phyloP scores from a whole-genome alignment of 2,329 filamentous ascomycete genomes.

The Leptosphaerulina australis region DNA sequence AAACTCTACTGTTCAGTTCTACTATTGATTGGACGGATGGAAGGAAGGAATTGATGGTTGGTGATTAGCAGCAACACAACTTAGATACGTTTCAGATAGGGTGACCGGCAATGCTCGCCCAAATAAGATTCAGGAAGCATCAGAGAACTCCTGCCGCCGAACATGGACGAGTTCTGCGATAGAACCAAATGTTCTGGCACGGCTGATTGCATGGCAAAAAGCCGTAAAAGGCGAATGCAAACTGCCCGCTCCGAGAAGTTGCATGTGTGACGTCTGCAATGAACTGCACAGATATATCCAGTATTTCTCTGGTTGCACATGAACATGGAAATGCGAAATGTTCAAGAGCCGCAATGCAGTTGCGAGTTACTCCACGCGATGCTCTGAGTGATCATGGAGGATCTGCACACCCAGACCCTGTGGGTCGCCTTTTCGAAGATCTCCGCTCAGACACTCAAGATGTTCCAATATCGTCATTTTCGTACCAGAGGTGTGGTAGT shows the following conservation, averaged over 20 bases:
- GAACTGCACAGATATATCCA: too few species aligned
- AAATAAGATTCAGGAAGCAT: not conserved
- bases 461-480: not conserved
- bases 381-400: not conserved
- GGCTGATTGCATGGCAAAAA: not conserved
- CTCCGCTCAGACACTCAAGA: not conserved
- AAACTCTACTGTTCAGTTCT: constrained; percentile 7
- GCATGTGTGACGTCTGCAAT: too few species aligned
- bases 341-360: not conserved
- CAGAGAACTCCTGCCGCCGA: not conserved
- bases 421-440: not conserved
- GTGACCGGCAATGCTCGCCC: constrained; percentile 1
- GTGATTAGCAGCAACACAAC: constrained; percentile 11
- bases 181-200: too few species aligned
- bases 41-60: too few species aligned
- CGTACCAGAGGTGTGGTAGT: not conserved
- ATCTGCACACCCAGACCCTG: constrained; percentile 3
- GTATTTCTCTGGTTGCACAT: too few species aligned
- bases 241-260: not conserved
- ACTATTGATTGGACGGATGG: too few species aligned
- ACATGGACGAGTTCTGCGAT: not conserved
- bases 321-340: not conserved
- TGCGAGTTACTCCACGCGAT: not conserved
- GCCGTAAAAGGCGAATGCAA: constrained; percentile 1
- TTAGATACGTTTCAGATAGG: constrained; percentile 8